phyloP scores from a whole-genome alignment of 1,139 yeast species.

The Yamadazyma blattariae region DNA sequence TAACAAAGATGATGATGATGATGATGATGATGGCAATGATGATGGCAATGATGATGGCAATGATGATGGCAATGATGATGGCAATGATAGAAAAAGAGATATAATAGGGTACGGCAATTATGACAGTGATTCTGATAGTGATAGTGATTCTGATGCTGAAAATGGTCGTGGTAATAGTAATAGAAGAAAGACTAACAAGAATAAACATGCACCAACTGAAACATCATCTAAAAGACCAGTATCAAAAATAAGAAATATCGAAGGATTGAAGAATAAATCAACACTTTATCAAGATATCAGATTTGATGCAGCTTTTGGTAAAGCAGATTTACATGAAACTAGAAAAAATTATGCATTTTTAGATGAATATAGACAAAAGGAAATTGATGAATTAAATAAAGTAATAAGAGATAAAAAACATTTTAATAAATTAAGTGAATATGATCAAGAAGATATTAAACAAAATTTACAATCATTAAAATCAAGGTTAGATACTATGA shows the following conservation, averaged over 20 bases:
- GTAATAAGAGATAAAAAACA: constrained; percentile 58
- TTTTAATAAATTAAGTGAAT: constrained; percentile 35
- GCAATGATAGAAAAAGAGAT: too few relatives aligned
- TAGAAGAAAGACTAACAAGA: constrained; percentile 40
- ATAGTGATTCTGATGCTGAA: background rate
- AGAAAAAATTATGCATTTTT: constrained; percentile 80
- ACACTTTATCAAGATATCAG: constrained; percentile 72
- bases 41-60: too few relatives aligned
- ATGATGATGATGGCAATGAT: too few relatives aligned
- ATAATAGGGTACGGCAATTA: constrained; percentile 15
- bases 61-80: background rate
- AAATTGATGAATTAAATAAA: constrained; percentile 57
- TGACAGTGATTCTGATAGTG: constrained; percentile 1
- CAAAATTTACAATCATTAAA: constrained; percentile 57
- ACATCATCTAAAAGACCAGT: constrained; percentile 72
- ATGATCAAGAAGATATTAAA: constrained; percentile 55
- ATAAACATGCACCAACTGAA: constrained; percentile 82
- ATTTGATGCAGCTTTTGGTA: constrained; percentile 87
- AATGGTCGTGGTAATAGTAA: background rate
- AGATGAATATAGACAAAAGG: constrained; percentile 79
- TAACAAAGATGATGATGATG: too few relatives aligned
- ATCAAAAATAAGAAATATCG: constrained; percentile 66
- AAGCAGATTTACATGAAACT: constrained; percentile 63
- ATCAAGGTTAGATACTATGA: constrained; percentile 74
- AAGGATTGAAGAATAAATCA: constrained; percentile 55